Conservation (phyloP, 2,329 filamentous ascomycete species). For the Keithomyces neogunnii region DNA sequence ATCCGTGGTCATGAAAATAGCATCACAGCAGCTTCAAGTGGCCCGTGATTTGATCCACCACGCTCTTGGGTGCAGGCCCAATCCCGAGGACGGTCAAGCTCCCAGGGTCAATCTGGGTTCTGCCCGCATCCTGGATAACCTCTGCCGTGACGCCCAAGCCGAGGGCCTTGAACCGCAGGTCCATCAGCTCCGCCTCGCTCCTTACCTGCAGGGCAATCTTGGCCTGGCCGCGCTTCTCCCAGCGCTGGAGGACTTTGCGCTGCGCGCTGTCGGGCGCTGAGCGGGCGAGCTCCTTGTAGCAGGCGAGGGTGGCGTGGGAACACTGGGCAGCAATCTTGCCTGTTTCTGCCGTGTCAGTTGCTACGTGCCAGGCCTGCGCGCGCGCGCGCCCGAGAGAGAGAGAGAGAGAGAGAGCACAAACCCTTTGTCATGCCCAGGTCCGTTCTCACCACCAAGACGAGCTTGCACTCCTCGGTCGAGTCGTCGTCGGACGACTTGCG, state of each 20-base stretch:
- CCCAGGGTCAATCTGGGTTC: conserved; percentile 91
- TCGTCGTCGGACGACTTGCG: conserved; percentile 14
- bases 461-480: conserved; percentile 75
- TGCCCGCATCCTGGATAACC: conserved; percentile 88
- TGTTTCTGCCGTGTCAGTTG: conserved; percentile 24
- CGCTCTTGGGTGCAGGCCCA: conserved; percentile 71
- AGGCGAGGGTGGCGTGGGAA: conserved; percentile 91
- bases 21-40: conserved; percentile 69
- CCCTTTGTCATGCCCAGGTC: conserved; percentile 98
- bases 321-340: conserved; percentile 97
- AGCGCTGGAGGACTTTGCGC: conserved; percentile 63
- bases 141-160: conserved; percentile 80
- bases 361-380: background rate
- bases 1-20: background rate
- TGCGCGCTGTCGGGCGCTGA: conserved; percentile 45
- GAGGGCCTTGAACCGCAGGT: conserved; percentile 67
- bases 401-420: conserved; percentile 28
- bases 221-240: conserved; percentile 80
- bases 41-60: conserved; percentile 81
- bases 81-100: conserved; percentile 88
- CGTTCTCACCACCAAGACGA: conserved; percentile 84
- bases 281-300: conserved; percentile 75
- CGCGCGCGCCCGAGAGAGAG: background rate
- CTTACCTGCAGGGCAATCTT: conserved; percentile 91
- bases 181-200: conserved; percentile 72